Percentiles rank a stretch among this genome's conserved stretches.
phyloP scores from a whole-genome alignment of 805 yeast genomes.

The Pichia occidentalis region DNA sequence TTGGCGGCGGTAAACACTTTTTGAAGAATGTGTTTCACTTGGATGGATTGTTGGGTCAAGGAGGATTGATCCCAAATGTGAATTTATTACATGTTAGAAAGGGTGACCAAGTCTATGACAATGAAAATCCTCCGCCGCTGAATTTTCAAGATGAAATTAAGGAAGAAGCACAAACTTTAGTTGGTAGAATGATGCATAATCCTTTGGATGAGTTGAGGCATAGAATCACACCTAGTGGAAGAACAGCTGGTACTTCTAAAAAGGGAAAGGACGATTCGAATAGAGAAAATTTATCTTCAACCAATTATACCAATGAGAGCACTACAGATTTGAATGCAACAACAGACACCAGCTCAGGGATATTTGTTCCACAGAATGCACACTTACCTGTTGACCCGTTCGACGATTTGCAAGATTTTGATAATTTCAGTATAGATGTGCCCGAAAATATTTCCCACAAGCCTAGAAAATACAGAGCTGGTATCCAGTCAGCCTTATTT shows the following conservation, averaged over 20 bases:
- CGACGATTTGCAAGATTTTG: slow-evolving; percentile 19
- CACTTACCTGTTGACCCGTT: slow-evolving; percentile 17
- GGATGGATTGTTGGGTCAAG: slow-evolving; percentile 14
- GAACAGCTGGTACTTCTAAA: no score
- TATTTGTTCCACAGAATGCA: slow-evolving; percentile 10
- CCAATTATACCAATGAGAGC: background rate
- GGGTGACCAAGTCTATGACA: slow-evolving; percentile 5
- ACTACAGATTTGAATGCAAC: background rate
- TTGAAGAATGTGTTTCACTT: slow-evolving; percentile 13
- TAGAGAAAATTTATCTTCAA: no score
- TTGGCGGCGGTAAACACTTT: slow-evolving; percentile 7
- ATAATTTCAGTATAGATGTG: slow-evolving; percentile 35
- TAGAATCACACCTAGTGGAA: no score
- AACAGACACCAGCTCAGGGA: background rate
- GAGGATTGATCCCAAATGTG: slow-evolving; percentile 13
- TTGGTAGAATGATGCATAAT: slow-evolving; percentile 22
- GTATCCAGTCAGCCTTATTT: slow-evolving; percentile 75
- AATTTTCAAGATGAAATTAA: slow-evolving; percentile 34
- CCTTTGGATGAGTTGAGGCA: slow-evolving; percentile 24
- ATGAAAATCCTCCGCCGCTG: slow-evolving; percentile 18
- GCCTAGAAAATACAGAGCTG: slow-evolving; percentile 68
- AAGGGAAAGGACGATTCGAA: no score
- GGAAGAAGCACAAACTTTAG: slow-evolving; percentile 49
- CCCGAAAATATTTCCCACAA: slow-evolving; percentile 37
- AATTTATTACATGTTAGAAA: slow-evolving; percentile 1